Evolutionary conservation across 345 rosid genomes (phyloP).

Genomic region (Gossypium ekmanianum): DNA sequence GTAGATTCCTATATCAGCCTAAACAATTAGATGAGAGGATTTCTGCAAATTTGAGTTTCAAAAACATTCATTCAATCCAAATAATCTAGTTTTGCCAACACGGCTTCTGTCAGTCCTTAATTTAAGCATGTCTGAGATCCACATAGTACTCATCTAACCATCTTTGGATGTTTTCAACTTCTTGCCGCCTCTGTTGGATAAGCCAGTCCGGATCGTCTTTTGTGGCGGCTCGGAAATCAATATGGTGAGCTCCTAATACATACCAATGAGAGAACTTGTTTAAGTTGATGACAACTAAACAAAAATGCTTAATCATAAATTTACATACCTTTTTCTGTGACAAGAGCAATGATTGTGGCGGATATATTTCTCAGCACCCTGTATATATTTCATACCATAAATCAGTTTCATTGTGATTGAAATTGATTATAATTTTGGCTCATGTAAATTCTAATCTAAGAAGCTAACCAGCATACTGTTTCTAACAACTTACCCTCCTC

Average conservation of each 20-base stretch:
- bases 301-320: not conserved
- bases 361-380: slow-evolving; percentile 71
- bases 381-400: slow-evolving; percentile 9
- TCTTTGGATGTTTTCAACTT: slow-evolving; percentile 47
- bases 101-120: slow-evolving; percentile 13
- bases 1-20: too few species aligned
- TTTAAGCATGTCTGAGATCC: slow-evolving; percentile 32
- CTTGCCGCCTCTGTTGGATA: slow-evolving; percentile 50
- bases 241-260: slow-evolving; percentile 65
- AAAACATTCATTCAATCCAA: not conserved
- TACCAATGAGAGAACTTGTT: not conserved
- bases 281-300: not conserved
- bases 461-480: not conserved
- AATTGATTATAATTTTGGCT: not conserved
- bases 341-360: slow-evolving; percentile 58
- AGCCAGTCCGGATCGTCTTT: slow-evolving; percentile 67
- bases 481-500: slow-evolving; percentile 55
- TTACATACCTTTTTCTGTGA: slow-evolving; percentile 50
- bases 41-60: slow-evolving; percentile 6
- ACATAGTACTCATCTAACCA: slow-evolving; percentile 56
- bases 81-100: not conserved
- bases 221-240: slow-evolving; percentile 50
- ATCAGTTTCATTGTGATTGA: not conserved
- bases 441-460: not conserved
- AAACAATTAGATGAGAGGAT: not conserved